These are phyloP conservation scores for Talaromyces sp. DNA, from an alignment of 2,329 filamentous ascomycete species.

Conservation along the genomic window DNA sequence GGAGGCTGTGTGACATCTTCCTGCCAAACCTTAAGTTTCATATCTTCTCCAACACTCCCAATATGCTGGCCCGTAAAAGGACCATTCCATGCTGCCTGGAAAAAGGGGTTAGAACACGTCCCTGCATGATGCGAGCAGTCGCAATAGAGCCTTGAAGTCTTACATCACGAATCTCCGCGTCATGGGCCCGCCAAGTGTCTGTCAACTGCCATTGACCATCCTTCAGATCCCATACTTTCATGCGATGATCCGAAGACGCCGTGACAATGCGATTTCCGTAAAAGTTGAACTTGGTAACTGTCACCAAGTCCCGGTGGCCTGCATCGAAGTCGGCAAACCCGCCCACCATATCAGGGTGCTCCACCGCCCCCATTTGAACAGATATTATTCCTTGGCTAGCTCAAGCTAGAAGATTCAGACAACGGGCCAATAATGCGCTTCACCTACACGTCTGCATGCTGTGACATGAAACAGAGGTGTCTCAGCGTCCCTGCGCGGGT, in stretches of 20 bases:
- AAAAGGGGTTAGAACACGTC: slow-evolving; percentile 22
- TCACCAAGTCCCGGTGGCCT: slow-evolving; percentile 66
- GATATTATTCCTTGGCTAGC: slow-evolving; percentile 3
- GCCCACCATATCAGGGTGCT: slow-evolving; percentile 36
- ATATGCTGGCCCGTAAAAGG: slow-evolving; percentile 86
- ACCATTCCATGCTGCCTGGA: slow-evolving; percentile 87
- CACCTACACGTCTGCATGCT: slow-evolving; percentile 22
- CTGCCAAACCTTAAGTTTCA: slow-evolving; percentile 88
- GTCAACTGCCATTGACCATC: slow-evolving; percentile 76
- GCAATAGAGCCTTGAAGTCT: slow-evolving; percentile 34
- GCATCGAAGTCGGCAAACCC: slow-evolving; percentile 49
- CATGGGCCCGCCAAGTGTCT: slow-evolving; percentile 88
- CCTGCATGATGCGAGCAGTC: neutral
- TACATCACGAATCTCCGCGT: slow-evolving; percentile 87
- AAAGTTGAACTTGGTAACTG: slow-evolving; percentile 85
- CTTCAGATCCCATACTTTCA: slow-evolving; percentile 83
- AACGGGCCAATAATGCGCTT: slow-evolving; percentile 22
- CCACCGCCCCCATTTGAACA: slow-evolving; percentile 25
- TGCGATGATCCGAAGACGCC: slow-evolving; percentile 86
- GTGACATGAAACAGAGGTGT: slow-evolving; percentile 26
- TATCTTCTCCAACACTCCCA: slow-evolving; percentile 85
- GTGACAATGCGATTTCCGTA: slow-evolving; percentile 92
- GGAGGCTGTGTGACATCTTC: slow-evolving; percentile 82
- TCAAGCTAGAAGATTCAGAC: slow-evolving; percentile 6
- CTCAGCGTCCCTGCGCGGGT: slow-evolving; percentile 18